Evolutionary conservation across 352 stramenopile genomes (phyloP).

Genomic region (Phytophthora pinifolia): DNA sequence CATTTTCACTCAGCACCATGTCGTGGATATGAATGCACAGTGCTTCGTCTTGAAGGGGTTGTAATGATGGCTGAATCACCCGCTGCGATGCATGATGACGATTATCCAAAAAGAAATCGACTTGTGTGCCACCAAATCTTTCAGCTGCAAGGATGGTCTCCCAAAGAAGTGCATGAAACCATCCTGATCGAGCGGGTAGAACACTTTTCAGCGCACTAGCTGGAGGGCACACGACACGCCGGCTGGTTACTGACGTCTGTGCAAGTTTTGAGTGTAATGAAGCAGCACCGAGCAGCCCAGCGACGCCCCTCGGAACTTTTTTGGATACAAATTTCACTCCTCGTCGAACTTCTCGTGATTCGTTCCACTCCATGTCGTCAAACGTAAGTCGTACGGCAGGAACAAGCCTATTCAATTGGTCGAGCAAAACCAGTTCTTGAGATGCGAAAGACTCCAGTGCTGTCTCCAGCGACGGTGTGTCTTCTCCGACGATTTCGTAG

Average conservation of each 20-base stretch:
- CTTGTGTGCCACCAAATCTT: slow-evolving; percentile 44
- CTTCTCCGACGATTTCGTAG: slow-evolving; percentile 42
- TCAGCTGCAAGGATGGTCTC: slow-evolving; percentile 66
- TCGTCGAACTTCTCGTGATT: slow-evolving; percentile 52
- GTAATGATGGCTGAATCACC: slow-evolving; percentile 72
- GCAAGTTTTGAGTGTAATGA: slow-evolving; percentile 69
- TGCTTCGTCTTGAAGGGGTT: slow-evolving; percentile 68
- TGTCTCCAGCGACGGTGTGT: slow-evolving; percentile 27
- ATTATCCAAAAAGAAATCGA: slow-evolving; percentile 73
- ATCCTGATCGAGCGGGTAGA: slow-evolving; percentile 38
- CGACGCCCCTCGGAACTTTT: slow-evolving; percentile 44
- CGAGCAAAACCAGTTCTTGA: slow-evolving; percentile 47
- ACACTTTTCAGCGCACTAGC: slow-evolving; percentile 38
- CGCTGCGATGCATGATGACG: slow-evolving; percentile 61
- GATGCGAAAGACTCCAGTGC: slow-evolving; percentile 27
- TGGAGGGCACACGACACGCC: slow-evolving; percentile 45
- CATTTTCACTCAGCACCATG: slow-evolving; percentile 47
- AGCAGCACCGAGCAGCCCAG: slow-evolving; percentile 47
- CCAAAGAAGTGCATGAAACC: slow-evolving; percentile 50
- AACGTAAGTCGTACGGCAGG: slow-evolving; percentile 43
- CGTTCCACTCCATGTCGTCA: slow-evolving; percentile 83
- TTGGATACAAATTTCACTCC: slow-evolving; percentile 56
- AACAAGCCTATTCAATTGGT: slow-evolving; percentile 35
- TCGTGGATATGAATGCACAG: slow-evolving; percentile 72
- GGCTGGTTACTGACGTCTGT: slow-evolving; percentile 58